Evolutionary conservation across 2,329 filamentous ascomycete genomes (phyloP).

Genomic region (Xylariales sp.): DNA sequence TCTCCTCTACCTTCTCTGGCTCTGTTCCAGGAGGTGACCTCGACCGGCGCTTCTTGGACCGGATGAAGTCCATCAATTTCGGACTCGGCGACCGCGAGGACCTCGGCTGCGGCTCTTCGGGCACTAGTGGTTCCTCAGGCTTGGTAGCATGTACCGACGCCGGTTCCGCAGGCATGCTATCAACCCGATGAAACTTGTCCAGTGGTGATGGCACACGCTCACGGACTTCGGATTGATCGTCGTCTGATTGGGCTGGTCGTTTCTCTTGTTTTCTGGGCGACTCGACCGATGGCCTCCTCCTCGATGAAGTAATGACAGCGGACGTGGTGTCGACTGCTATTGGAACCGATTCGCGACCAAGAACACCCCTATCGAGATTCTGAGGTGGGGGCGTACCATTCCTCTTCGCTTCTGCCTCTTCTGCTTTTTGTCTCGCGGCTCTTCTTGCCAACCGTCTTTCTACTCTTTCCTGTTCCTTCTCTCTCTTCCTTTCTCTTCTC

Average conservation of each 20-base stretch:
- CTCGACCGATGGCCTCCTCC: constrained; percentile 39
- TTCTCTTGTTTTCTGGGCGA: constrained; percentile 29
- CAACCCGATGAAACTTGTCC: constrained; percentile 47
- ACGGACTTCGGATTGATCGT: constrained; percentile 14
- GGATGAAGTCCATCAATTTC: constrained; percentile 33
- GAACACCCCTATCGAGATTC: constrained; percentile 56
- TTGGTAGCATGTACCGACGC: constrained; percentile 9
- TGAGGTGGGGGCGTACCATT: constrained; percentile 46
- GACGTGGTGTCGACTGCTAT: constrained; percentile 54
- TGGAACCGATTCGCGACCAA: constrained; percentile 53
- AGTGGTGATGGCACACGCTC: constrained; percentile 27
- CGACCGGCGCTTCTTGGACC: constrained; percentile 43
- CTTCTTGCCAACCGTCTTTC: constrained; percentile 61
- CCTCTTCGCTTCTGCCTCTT: constrained; percentile 50
- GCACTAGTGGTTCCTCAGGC: constrained; percentile 11
- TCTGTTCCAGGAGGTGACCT: constrained; percentile 43
- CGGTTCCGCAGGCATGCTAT: constrained; percentile 36
- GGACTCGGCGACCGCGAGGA: constrained; percentile 27
- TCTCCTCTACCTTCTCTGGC: constrained; percentile 28
- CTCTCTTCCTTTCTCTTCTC: constrained; percentile 69
- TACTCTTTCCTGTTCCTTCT: constrained; percentile 61
- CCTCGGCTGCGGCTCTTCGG: constrained; percentile 12
- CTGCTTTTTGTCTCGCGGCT: constrained; percentile 61
- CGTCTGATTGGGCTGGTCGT: constrained; percentile 15
- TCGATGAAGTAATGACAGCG: constrained; percentile 51